A percentile compares a stretch with the other conserved stretches of the same genome.
Conservation (phyloP, 2,329 filamentous ascomycete species). For the Didymosphaeria variabile region DNA sequence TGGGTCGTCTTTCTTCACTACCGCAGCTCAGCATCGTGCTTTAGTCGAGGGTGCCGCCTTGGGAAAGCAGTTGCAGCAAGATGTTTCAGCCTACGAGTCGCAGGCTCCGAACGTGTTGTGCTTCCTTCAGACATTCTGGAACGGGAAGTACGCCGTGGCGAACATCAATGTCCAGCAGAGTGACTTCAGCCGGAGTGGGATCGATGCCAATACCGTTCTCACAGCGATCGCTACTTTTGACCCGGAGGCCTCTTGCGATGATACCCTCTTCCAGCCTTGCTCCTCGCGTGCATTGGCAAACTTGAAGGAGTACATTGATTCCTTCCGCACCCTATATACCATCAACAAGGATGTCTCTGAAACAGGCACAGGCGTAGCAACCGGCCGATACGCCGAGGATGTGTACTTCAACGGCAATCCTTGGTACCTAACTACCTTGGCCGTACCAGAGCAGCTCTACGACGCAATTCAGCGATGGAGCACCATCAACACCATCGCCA, state of each 20-base stretch:
- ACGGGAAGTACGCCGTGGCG: slow-evolving; percentile 67
- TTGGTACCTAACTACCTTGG: slow-evolving; percentile 78
- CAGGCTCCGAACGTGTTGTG: slow-evolving; percentile 76
- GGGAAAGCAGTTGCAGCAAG: slow-evolving; percentile 65
- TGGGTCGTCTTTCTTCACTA: slow-evolving; percentile 81
- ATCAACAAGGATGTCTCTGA: slow-evolving; percentile 71
- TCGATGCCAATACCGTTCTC: slow-evolving; percentile 74
- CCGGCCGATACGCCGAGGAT: slow-evolving; percentile 60
- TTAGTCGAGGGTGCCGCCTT: slow-evolving; percentile 70
- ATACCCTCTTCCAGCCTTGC: slow-evolving; percentile 80
- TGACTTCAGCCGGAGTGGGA: slow-evolving; percentile 65
- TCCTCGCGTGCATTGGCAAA: slow-evolving; percentile 68
- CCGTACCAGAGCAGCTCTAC: slow-evolving; percentile 81
- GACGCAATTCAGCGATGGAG: slow-evolving; percentile 77
- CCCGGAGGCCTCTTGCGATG: slow-evolving; percentile 69
- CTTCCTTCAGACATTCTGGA: slow-evolving; percentile 78
- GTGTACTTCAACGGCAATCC: slow-evolving; percentile 79
- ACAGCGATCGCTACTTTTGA: slow-evolving; percentile 68
- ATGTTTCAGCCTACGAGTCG: slow-evolving; percentile 66
- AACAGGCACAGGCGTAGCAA: slow-evolving; percentile 60
- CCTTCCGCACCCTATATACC: slow-evolving; percentile 73
- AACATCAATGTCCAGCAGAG: slow-evolving; percentile 66
- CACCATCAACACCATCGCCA: slow-evolving; percentile 65
- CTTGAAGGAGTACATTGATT: slow-evolving; percentile 76
- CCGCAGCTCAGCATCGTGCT: slow-evolving; percentile 72